Base-by-base conservation (phyloP, 1,284 basidiomycete genomes). In the Stygiomarasmius scandens region DNA sequence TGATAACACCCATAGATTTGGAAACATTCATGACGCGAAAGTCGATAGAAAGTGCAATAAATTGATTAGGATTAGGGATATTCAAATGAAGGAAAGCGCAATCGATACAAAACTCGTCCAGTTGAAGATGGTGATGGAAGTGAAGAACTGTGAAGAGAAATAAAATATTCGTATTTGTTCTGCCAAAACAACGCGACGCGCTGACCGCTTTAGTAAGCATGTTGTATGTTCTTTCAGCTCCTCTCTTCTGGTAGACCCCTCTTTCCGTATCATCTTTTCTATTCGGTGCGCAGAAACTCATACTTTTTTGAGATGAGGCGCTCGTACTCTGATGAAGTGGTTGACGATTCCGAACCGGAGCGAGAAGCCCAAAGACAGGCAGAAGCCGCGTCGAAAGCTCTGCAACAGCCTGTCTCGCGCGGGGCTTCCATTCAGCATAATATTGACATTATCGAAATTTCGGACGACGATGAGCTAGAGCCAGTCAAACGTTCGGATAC, bases 341-440 rank as follows among this genome's bases (percentile, higher is more conserved):
- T 88, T 2, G 82, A 83, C 34, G 87, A 90, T 70, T 89, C 87
- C 0, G 87, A 89, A 67, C 86, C 86, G 22, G 87, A 89, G 67
- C 75, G 86, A 56, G 80, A 82, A 60, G 71, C 76, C 52, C 63
- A 71, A n/a, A 75, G 81, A 47, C 68, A 65, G 16, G 44, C 24
- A 19, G 52, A 14, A 27, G 9, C 24, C 14, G 34, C 29, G 38
- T 16, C 12, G 3, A 41, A 38, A 12, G 20, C 16, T 11, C 4
- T 12, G 23, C n/a, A 5, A 32, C 5, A 32, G 12, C 29, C 5
- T 12, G 29, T 32, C 29, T 32, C 29, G 29, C 29, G 29, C 29
- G 29, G 6, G 5, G 29, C 29, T 32, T 32, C 29, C 12, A 12
- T 32, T 32, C 29, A 32, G 12, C 29, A 12, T 6, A 32, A 5